Percentiles rank a stretch among this genome's conserved stretches.
Conservation (phyloP, 2,329 filamentous ascomycete genomes). For the Bipolaris zeicola region DNA sequence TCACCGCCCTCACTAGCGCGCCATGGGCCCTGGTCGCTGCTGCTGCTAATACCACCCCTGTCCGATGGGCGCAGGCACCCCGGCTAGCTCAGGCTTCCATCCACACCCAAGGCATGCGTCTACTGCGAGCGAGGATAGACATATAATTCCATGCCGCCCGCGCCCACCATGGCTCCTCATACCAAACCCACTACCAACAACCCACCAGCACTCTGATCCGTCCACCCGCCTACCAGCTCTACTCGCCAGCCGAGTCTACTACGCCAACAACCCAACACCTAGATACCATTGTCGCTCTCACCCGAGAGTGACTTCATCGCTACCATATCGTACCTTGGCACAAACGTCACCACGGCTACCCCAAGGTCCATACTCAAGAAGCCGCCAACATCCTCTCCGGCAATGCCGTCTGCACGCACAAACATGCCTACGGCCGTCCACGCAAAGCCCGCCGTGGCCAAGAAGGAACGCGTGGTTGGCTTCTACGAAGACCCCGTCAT, state of each 20-base stretch:
- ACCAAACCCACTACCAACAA: constrained; percentile 18
- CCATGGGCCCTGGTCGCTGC: constrained; percentile 14
- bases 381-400: constrained; percentile 28
- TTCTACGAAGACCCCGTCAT: constrained; percentile 47
- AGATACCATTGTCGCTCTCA: constrained; percentile 25
- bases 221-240: constrained; percentile 1
- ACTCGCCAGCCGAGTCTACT: constrained; percentile 14
- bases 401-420: constrained; percentile 42
- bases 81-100: constrained; percentile 35
- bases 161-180: constrained; percentile 30
- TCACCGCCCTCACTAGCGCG: constrained; percentile 41
- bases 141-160: constrained; percentile 40
- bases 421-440: constrained; percentile 46
- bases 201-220: constrained; percentile 1
- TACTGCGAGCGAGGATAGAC: constrained; percentile 34
- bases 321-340: constrained; percentile 33
- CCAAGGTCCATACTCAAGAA: constrained; percentile 42
- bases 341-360: constrained; percentile 39
- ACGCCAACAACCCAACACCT: constrained; percentile 22
- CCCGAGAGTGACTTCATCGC: constrained; percentile 35
- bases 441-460: constrained; percentile 32
- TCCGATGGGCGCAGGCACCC: constrained; percentile 21
- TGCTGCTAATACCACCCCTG: constrained; percentile 19
- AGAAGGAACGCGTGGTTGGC: constrained; percentile 43
- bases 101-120: constrained; percentile 25